These are phyloP conservation scores for Quercus mongolica DNA, from an alignment of 306 rosid species.

Conservation along the genomic window DNA sequence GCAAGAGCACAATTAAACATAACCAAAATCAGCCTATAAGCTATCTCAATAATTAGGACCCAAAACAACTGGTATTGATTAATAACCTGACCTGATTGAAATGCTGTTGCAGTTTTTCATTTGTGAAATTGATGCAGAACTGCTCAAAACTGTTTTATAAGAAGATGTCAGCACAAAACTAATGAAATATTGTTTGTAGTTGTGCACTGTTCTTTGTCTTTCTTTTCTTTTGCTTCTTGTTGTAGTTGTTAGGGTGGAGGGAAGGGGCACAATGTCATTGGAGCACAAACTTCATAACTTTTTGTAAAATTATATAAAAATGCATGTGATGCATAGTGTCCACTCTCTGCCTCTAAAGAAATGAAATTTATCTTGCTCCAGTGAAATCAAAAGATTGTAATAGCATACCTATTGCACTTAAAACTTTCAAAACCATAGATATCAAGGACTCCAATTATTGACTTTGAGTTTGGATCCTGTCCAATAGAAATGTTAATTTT, in stretches of 20 bases:
- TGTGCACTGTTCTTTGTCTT: not conserved
- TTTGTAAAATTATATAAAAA: too few relatives aligned
- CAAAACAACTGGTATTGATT: too few relatives aligned
- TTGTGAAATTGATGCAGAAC: slow-evolving; percentile 97
- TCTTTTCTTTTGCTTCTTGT: not conserved
- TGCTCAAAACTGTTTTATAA: slow-evolving; percentile 76
- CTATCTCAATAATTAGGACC: slow-evolving; percentile 15
- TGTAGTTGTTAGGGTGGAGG: too few relatives aligned
- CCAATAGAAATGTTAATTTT: slow-evolving; percentile 92
- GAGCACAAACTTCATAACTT: too few relatives aligned
- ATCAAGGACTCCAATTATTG: slow-evolving; percentile 96
- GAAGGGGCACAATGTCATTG: too few relatives aligned
- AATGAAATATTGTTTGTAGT: not conserved
- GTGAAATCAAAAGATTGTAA: not conserved
- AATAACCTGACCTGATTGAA: slow-evolving; percentile 78
- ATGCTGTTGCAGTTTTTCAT: slow-evolving; percentile 98
- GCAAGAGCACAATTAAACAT: slow-evolving; percentile 31
- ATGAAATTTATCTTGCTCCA: too few relatives aligned
- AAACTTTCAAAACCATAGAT: slow-evolving; percentile 99
- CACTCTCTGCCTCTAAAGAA: too few relatives aligned
- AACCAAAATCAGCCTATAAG: slow-evolving; percentile 6
- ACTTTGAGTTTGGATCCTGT: slow-evolving; percentile 90
- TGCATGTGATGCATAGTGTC: too few relatives aligned
- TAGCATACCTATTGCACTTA: slow-evolving; percentile 81
- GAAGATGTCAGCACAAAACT: not conserved